Evolutionary conservation across 768 basidiomycete species (phyloP).

Genomic region (Lactarius deliciosus): DNA sequence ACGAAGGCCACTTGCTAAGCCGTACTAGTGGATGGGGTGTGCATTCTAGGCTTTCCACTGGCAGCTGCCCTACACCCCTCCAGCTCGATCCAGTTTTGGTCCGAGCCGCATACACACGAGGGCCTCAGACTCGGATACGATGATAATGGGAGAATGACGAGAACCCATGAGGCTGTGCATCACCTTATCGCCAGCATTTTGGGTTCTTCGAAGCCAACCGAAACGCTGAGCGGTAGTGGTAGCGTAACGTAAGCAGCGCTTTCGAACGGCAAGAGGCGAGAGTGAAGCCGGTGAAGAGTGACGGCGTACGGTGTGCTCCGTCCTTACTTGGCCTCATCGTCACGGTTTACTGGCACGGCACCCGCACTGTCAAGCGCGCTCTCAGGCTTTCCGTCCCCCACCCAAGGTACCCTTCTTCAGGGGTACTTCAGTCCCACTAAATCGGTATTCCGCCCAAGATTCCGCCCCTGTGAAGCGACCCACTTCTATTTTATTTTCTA

Average conservation of each 20-base stretch:
- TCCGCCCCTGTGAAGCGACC: neutral
- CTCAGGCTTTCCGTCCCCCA: conserved; percentile 1
- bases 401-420: neutral
- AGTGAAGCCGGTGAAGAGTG: neutral
- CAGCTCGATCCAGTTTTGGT: neutral
- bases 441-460: neutral
- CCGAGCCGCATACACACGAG: neutral
- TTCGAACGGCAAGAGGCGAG: neutral
- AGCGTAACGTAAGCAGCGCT: conserved; percentile 1
- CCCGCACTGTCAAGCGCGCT: neutral
- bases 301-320: neutral
- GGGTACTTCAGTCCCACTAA: neutral
- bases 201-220: neutral
- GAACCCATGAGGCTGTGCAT: neutral
- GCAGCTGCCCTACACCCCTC: neutral
- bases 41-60: neutral
- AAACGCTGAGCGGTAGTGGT: neutral
- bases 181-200: neutral
- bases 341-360: neutral
- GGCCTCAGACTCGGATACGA: neutral
- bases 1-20: neutral
- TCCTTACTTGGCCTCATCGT: neutral
- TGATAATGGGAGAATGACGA: neutral
- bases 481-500: neutral
- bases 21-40: neutral